Percentiles rank a stretch among this genome's conserved stretches.
These are phyloP conservation scores for Ottelia alismoides DNA, from an alignment of 106 monocot species.

Conservation along the genomic window DNA sequence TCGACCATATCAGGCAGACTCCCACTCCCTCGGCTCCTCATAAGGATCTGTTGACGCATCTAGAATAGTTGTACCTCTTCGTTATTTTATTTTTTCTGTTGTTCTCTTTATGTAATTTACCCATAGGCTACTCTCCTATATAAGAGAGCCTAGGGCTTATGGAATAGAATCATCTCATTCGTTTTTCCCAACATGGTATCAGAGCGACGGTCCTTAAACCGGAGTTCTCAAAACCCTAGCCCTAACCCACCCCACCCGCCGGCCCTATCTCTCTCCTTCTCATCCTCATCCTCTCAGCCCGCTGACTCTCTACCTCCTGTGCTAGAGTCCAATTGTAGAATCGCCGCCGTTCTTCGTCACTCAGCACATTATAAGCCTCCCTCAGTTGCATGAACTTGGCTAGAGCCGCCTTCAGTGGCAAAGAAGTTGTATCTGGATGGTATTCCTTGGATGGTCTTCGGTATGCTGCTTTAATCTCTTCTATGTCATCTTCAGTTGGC, in stretches of 20 bases:
- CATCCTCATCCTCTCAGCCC: constrained; percentile 41
- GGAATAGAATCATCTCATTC: too few relatives aligned
- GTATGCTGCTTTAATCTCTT: constrained; percentile 83
- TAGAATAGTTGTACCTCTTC: too few relatives aligned
- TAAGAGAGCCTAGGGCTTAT: too few relatives aligned
- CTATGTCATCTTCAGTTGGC: constrained; percentile 39
- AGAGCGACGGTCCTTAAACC: too few relatives aligned
- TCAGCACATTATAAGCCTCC: constrained; percentile 82
- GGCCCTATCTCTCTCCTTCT: too few relatives aligned
- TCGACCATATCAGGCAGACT: constrained; percentile 79
- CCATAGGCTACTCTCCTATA: too few relatives aligned
- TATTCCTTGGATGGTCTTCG: constrained; percentile 79
- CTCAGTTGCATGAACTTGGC: constrained; percentile 78
- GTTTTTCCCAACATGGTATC: too few relatives aligned
- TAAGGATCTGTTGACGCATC: too few relatives aligned
- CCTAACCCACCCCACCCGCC: too few relatives aligned
- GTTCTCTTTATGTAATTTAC: too few relatives aligned
- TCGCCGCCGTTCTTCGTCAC: constrained; percentile 48
- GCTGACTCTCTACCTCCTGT: constrained; percentile 70
- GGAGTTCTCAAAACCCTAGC: too few relatives aligned
- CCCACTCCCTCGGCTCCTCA: constrained; percentile 61
- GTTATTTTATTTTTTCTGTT: too few relatives aligned
- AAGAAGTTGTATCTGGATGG: constrained; percentile 77
- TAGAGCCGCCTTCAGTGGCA: constrained; percentile 63
- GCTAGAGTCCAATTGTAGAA: constrained; percentile 90